Conservation (phyloP, 441 rosid genomes). For the Arabidopsis hybrid region DNA sequence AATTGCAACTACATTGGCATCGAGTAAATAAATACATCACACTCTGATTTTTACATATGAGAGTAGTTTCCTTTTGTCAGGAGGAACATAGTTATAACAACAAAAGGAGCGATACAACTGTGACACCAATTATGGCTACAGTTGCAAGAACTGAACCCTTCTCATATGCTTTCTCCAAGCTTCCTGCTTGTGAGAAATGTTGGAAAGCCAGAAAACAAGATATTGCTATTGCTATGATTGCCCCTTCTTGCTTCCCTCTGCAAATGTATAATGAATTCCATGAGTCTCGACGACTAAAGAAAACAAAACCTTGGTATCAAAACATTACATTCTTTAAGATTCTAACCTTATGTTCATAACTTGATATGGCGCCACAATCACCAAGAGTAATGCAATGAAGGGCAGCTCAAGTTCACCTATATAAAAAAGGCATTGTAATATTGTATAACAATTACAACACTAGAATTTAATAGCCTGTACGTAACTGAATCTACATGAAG, state of each 20-base stretch:
- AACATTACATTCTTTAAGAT: constrained; percentile 7
- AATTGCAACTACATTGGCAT: not conserved
- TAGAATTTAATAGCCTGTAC: not conserved
- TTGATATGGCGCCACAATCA: constrained; percentile 75
- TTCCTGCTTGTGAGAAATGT: constrained; percentile 79
- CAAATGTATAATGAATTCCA: constrained; percentile 27
- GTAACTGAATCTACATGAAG: not conserved
- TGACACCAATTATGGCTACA: constrained; percentile 59
- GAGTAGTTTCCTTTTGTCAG: not conserved
- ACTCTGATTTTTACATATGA: constrained; percentile 47
- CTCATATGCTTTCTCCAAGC: constrained; percentile 72
- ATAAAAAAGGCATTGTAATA: not conserved
- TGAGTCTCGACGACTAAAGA: constrained; percentile 13
- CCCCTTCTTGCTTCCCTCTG: constrained; percentile 81
- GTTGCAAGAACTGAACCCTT: constrained; percentile 83
- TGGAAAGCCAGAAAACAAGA: constrained; percentile 79
- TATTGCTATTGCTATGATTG: constrained; percentile 63
- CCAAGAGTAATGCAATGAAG: constrained; percentile 67
- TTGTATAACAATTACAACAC: not conserved
- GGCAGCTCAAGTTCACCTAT: constrained; percentile 93
- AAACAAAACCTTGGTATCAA: constrained; percentile 7
- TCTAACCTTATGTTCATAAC: constrained; percentile 71
- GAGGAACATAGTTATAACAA: constrained; percentile 52
- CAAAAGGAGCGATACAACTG: constrained; percentile 60
- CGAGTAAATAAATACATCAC: constrained; percentile 12